These are phyloP conservation scores for Sporothrix humicola DNA, from an alignment of 2,329 filamentous ascomycete species.

Conservation along the genomic window DNA sequence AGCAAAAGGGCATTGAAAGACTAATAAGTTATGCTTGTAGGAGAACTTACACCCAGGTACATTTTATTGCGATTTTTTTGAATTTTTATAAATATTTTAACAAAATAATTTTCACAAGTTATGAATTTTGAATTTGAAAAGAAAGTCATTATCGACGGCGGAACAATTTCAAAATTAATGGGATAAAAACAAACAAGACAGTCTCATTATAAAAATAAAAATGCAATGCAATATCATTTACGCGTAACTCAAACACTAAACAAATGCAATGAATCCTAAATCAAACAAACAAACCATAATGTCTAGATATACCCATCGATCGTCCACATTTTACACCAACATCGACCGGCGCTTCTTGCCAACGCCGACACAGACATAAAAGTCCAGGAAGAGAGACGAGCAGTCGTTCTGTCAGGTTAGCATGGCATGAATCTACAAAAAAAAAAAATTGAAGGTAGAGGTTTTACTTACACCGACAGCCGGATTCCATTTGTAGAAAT, in stretches of 20 bases:
- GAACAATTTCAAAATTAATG: too few relatives aligned
- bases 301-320: not conserved
- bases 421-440: not conserved
- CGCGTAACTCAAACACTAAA: not conserved
- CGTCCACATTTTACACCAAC: not conserved
- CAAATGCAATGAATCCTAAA: not conserved
- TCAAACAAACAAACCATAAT: not conserved
- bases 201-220: not conserved
- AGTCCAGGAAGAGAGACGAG: not conserved
- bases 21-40: not conserved
- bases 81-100: not conserved
- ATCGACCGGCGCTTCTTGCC: constrained; percentile 16
- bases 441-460: not conserved
- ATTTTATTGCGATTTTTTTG: too few relatives aligned
- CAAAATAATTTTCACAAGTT: not conserved
- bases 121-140: not conserved
- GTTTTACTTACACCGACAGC: not conserved
- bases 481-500: constrained; percentile 27
- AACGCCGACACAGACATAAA: constrained; percentile 20
- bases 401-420: constrained; percentile 1
- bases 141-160: not conserved
- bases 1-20: not conserved
- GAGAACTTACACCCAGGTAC: not conserved
- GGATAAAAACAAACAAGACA: not conserved
- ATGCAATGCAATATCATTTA: not conserved